Percentiles rank a stretch among this genome's conserved stretches.
Conservation (phyloP, 1,284 basidiomycete species). For the Tausonia pullulans region DNA sequence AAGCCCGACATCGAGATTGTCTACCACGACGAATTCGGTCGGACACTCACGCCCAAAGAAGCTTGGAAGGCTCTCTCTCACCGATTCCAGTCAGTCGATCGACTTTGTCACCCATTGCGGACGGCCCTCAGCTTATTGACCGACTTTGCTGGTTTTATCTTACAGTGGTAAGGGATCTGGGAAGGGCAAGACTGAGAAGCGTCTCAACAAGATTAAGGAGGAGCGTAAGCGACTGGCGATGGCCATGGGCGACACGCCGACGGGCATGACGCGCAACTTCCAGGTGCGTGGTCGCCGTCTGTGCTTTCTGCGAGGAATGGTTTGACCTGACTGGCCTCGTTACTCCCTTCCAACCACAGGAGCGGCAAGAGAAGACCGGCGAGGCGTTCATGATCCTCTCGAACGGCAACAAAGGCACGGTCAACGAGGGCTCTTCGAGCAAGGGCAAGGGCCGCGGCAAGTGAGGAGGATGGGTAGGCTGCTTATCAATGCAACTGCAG, state of each 20-base stretch:
- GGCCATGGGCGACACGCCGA: slow-evolving; percentile 81
- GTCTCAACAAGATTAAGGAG: slow-evolving; percentile 83
- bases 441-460: neutral
- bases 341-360: too few species aligned
- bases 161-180: slow-evolving; percentile 71
- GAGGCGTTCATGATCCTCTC: slow-evolving; percentile 89
- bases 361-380: slow-evolving; percentile 78
- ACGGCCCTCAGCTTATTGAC: neutral
- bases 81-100: slow-evolving; percentile 58
- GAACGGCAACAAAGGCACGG: slow-evolving; percentile 69
- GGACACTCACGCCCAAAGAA: slow-evolving; percentile 80
- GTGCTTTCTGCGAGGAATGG: too few species aligned
- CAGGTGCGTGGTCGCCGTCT: slow-evolving; percentile 35
- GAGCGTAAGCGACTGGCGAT: slow-evolving; percentile 84
- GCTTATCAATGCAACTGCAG: too few species aligned
- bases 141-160: slow-evolving; percentile 4
- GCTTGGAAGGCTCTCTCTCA: slow-evolving; percentile 93
- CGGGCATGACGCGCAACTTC: slow-evolving; percentile 85
- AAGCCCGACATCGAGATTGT: slow-evolving; percentile 94
- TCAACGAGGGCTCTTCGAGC: neutral
- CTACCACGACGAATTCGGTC: slow-evolving; percentile 95
- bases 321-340: too few species aligned
- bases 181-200: slow-evolving; percentile 87
- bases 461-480: neutral
- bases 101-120: neutral